Percentiles rank a stretch among this genome's conserved stretches.
Conservation (phyloP, 1,284 basidiomycete species). For the Puccinia horiana region DNA sequence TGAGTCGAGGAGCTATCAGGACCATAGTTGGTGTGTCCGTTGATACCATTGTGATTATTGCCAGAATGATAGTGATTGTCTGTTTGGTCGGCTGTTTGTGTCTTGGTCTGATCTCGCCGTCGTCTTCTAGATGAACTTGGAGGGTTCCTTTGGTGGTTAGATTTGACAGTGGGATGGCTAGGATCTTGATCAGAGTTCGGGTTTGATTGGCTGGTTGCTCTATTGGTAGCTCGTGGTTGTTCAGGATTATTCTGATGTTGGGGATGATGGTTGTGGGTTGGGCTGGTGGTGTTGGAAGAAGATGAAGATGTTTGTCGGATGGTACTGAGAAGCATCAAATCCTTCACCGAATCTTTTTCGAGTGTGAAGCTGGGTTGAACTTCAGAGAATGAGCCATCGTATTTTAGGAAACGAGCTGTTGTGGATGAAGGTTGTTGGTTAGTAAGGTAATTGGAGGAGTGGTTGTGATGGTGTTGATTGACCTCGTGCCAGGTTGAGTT, state of each 20-base stretch:
- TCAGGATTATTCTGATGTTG: background rate
- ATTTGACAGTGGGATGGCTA: background rate
- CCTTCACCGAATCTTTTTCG: conserved; percentile 46
- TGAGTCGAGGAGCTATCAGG: conserved; percentile 29
- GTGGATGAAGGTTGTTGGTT: background rate
- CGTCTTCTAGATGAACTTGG: background rate
- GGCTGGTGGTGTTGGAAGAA: conserved; percentile 7
- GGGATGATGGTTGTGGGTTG: background rate
- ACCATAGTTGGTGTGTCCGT: background rate
- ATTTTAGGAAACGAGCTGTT: conserved; percentile 16
- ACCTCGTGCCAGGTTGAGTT: conserved; percentile 39
- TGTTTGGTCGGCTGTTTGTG: background rate
- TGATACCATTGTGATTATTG: background rate
- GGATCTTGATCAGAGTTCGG: background rate
- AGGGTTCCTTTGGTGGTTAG: background rate
- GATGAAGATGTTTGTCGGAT: background rate
- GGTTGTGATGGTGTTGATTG: background rate
- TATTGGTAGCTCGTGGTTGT: background rate
- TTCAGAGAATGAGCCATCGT: conserved; percentile 34
- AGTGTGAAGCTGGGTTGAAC: conserved; percentile 20
- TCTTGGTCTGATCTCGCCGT: conserved; percentile 8
- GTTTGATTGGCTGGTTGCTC: background rate
- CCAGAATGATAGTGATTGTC: background rate
- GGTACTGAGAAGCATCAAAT: conserved; percentile 32
- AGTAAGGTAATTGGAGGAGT: background rate